Base-by-base conservation (phyloP, 2,329 filamentous ascomycete genomes). In the Taxawa tesnikishii region DNA sequence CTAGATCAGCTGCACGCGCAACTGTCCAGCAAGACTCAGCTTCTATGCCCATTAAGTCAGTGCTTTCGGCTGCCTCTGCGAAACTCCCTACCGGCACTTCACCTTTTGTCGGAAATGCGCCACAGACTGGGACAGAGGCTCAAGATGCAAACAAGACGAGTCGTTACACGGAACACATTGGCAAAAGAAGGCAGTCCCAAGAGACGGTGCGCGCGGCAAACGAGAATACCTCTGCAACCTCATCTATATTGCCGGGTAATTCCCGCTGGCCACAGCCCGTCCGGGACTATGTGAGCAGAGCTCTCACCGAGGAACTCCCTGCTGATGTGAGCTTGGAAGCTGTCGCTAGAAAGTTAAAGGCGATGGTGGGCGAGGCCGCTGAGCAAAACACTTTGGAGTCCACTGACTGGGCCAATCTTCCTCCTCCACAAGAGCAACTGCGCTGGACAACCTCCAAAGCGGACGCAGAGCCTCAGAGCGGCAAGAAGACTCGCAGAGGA, bases 191-290 rank as follows among this genome's bases (percentile, higher is more conserved):
- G 17, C 32, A n/a, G 19, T 23, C 2, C 19, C 8, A 8, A 23
- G 8, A 29, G 24, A 26, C 24, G 13, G 12, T 24, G 25, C 11
- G 30, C 24, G n/a, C 15, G 11, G 18, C 14, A 29, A 29, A n/a
- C 25, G 15, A 10, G 19, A 32, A 28, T 2, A 11, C 13, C 12
- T 23, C 19, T 23, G 19, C 19, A 23, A n/a, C n/a, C n/a, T 23
- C 19, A 23, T 83, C 79, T 61, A 76, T 79, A 46, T 74, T 80
- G n/a, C n/a, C n/a, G n/a, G n/a, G n/a, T n/a, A n/a, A n/a, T n/a
- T n/a, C n/a, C n/a, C n/a, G n/a, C 45, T 94, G 83, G 79, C 78
- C 85, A 18, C 64, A 73, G 25, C 72, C 78, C n/a, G 83, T 94
- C 38, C 81, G 85, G 46, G 66, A 70, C 43, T 96, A 94, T 59